Conservation (phyloP, 495 filamentous ascomycete genomes). For the Choiromyces venosus region DNA sequence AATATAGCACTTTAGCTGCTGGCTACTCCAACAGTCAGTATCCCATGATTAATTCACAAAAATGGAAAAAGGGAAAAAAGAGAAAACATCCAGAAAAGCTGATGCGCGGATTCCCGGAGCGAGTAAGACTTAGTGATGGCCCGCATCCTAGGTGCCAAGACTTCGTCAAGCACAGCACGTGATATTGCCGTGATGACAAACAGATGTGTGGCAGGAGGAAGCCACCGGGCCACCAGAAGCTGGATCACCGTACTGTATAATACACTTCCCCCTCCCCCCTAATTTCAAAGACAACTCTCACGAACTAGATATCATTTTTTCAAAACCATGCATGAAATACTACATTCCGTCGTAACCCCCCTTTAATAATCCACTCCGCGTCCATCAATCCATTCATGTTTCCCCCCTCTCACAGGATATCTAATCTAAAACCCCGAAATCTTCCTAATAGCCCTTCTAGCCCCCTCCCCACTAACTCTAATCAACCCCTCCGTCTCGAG, state of each 20-base stretch:
- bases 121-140: neutral
- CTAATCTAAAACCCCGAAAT: slow-evolving; percentile 52
- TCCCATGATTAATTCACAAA: neutral
- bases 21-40: no score
- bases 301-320: neutral
- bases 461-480: slow-evolving; percentile 76
- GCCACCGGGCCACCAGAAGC: no score
- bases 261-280: no score
- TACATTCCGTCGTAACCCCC: neutral
- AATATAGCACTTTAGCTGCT: no score
- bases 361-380: no score
- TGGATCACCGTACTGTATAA: no score
- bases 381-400: neutral
- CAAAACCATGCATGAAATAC: neutral
- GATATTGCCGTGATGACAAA: neutral
- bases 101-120: neutral
- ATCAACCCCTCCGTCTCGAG: slow-evolving; percentile 81
- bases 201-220: neutral
- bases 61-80: neutral
- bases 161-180: neutral
- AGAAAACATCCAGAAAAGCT: no score
- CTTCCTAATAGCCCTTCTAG: slow-evolving; percentile 74
- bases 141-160: neutral
- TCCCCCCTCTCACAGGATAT: neutral
- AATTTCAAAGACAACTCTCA: no score